Conservation (phyloP, 192 early-diverging fungal genomes). For the Diversispora epigaea region DNA sequence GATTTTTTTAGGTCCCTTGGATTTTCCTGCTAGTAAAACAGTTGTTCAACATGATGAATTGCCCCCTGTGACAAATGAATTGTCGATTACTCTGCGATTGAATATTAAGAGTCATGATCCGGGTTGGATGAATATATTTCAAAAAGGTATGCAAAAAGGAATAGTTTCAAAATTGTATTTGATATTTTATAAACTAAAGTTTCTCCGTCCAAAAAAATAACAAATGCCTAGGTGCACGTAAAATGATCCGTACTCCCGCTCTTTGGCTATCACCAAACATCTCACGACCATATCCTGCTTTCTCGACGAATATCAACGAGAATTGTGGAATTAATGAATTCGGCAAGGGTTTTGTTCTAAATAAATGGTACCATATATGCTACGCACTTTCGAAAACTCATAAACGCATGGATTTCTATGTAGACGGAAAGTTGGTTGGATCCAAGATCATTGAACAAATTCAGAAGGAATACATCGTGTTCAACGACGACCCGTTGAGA, state of each 20-base stretch:
- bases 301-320: background rate
- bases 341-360: background rate
- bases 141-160: slow-evolving; percentile 16
- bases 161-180: background rate
- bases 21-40: slow-evolving; percentile 1
- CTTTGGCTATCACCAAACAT: background rate
- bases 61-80: background rate
- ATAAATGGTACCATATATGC: slow-evolving; percentile 15
- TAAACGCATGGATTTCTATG: background rate
- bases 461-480: background rate
- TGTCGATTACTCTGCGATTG: slow-evolving; percentile 6
- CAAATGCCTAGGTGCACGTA: background rate
- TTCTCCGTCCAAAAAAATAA: background rate
- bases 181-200: background rate
- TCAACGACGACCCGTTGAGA: slow-evolving; percentile 4
- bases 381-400: slow-evolving; percentile 1
- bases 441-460: background rate
- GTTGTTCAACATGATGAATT: background rate
- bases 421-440: slow-evolving; percentile 8
- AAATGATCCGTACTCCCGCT: background rate
- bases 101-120: background rate
- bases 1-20: background rate
- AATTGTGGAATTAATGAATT: background rate
- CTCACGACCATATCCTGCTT: background rate
- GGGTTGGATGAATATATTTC: background rate